Evolutionary conservation across 2,329 filamentous ascomycete genomes (phyloP).

Genomic region (Monilinia fructigena): DNA sequence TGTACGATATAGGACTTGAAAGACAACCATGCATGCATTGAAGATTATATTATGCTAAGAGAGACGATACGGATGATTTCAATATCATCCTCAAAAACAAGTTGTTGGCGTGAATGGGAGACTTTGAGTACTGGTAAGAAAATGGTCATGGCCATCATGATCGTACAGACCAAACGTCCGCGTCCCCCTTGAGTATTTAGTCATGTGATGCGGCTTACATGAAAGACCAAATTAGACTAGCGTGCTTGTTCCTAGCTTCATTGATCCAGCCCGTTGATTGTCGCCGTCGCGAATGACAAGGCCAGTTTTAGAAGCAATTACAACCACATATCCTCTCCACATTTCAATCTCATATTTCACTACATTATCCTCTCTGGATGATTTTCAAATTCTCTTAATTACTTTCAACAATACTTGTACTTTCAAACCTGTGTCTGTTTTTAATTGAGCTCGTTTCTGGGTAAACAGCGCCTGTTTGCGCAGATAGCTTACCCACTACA

Average conservation of each 20-base stretch:
- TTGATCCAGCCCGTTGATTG: conserved; percentile 15
- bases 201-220: conserved; percentile 10
- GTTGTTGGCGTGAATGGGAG: background rate
- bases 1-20: too few relatives aligned
- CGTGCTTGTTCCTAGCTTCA: background rate
- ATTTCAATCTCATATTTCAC: conserved; percentile 14
- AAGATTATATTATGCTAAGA: background rate
- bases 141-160: background rate
- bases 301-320: conserved; percentile 15
- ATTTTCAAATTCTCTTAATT: conserved; percentile 31
- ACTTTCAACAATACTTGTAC: conserved; percentile 26
- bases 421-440: conserved; percentile 26
- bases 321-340: conserved; percentile 18
- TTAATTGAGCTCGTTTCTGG: conserved; percentile 35
- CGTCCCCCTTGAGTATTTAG: background rate
- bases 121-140: background rate
- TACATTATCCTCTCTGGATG: conserved; percentile 27
- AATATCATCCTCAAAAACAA: background rate
- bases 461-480: conserved; percentile 22
- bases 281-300: conserved; percentile 18
- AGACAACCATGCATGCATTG: background rate
- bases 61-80: background rate
- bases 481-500: conserved; percentile 20
- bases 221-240: conserved; percentile 1
- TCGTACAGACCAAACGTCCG: too few relatives aligned